Evolutionary conservation across 2,329 filamentous ascomycete species (phyloP).

Genomic region (Xylaria sp.): DNA sequence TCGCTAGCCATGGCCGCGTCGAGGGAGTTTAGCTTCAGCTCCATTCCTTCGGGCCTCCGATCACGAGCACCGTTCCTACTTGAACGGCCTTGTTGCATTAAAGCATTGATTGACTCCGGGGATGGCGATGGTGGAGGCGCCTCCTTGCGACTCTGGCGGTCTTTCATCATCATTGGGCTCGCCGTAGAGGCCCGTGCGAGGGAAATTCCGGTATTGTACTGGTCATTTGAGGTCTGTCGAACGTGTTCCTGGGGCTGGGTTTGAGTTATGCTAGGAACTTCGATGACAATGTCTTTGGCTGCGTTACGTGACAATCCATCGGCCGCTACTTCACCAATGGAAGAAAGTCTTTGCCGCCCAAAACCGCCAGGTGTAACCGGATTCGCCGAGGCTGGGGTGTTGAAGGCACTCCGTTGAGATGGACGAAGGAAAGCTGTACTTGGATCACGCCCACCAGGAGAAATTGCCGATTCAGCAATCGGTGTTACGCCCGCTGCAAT

Average conservation of each 20-base stretch:
- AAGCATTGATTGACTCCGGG: constrained; percentile 69
- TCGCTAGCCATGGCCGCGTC: constrained; percentile 63
- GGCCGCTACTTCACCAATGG: constrained; percentile 75
- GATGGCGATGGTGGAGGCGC: constrained; percentile 75
- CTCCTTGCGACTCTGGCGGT: constrained; percentile 57
- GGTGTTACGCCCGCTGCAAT: constrained; percentile 87
- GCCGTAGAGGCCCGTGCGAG: constrained; percentile 75
- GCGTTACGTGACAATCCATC: constrained; percentile 49
- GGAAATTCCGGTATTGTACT: constrained; percentile 58
- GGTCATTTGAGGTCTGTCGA: constrained; percentile 57
- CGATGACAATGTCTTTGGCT: constrained; percentile 46
- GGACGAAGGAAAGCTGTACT: constrained; percentile 76
- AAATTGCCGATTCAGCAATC: constrained; percentile 82
- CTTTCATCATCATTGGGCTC: constrained; percentile 72
- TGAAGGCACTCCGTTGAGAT: constrained; percentile 74
- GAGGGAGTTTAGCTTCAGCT: constrained; percentile 72
- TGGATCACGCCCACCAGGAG: constrained; percentile 74
- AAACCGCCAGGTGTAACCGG: constrained; percentile 71
- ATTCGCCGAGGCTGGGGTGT: constrained; percentile 75
- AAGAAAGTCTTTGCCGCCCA: constrained; percentile 74
- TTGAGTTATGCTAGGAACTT: constrained; percentile 44
- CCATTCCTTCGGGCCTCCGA: constrained; percentile 77
- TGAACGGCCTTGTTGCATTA: constrained; percentile 69
- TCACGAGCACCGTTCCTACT: constrained; percentile 78
- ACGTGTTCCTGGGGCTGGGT: constrained; percentile 49